These are phyloP conservation scores for Globisporangium cederbergense DNA, from an alignment of 352 stramenopile genomes.

Conservation along the genomic window DNA sequence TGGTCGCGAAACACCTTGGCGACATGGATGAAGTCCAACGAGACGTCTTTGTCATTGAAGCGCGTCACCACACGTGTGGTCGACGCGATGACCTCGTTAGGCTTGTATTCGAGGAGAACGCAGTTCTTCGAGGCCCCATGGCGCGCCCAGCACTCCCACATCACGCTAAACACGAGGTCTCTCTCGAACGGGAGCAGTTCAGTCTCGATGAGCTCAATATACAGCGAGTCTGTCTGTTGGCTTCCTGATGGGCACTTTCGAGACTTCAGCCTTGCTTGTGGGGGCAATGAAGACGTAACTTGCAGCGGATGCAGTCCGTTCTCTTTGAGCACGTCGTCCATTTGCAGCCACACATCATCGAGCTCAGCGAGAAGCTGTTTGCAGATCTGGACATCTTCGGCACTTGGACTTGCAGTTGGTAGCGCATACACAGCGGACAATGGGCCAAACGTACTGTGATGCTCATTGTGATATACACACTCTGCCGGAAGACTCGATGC, in stretches of 20 bases:
- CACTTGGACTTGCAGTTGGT: background rate
- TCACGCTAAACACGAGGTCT: background rate
- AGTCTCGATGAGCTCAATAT: conserved; percentile 6
- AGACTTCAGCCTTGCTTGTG: background rate
- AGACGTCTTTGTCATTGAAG: background rate
- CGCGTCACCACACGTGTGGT: background rate
- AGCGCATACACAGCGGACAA: no score
- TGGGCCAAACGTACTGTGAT: no score
- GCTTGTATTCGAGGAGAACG: background rate
- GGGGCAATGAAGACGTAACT: background rate
- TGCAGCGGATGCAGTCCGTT: background rate
- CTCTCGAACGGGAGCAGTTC: conserved; percentile 1
- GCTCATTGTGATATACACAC: background rate
- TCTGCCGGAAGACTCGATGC: background rate
- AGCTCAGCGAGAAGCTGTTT: background rate
- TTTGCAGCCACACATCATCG: background rate
- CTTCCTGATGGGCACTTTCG: background rate
- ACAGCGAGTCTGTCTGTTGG: background rate
- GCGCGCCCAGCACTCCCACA: conserved; percentile 10
- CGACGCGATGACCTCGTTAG: background rate
- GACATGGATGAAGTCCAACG: background rate
- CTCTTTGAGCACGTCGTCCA: background rate
- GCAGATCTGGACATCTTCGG: background rate
- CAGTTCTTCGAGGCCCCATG: background rate
- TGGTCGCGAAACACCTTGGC: background rate